Percentiles rank a stretch among this genome's conserved stretches.
Evolutionary conservation across 345 rosid species (phyloP).

Genomic region (Lepidium aucheri): DNA sequence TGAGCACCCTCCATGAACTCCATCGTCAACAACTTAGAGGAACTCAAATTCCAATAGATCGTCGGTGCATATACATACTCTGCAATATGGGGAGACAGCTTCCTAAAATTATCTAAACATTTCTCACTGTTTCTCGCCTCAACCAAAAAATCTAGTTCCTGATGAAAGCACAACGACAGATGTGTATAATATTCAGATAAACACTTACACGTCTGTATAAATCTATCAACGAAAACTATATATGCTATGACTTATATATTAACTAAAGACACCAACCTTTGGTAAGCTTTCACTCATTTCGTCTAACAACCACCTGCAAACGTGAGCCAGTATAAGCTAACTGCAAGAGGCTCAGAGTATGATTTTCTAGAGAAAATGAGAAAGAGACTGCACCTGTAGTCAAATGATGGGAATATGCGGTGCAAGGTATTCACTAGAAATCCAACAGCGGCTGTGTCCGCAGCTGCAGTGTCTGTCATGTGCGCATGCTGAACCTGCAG

Average conservation of each 20-base stretch:
- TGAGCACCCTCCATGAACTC: slow-evolving; percentile 94
- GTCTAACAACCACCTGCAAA: slow-evolving; percentile 79
- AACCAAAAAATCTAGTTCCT: slow-evolving; percentile 87
- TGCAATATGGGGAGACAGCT: slow-evolving; percentile 84
- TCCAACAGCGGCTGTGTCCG: slow-evolving; percentile 80
- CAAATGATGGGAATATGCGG: slow-evolving; percentile 81
- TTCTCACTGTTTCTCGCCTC: slow-evolving; percentile 90
- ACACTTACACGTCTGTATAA: background rate
- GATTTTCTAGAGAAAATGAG: background rate
- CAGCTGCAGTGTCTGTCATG: slow-evolving; percentile 89
- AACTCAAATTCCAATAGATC: slow-evolving; percentile 73
- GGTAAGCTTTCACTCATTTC: slow-evolving; percentile 90
- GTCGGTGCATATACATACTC: slow-evolving; percentile 72
- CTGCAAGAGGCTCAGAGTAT: background rate
- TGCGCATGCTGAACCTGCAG: slow-evolving; percentile 90
- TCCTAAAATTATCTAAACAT: slow-evolving; percentile 81
- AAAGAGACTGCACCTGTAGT: slow-evolving; percentile 56
- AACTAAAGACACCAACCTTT: slow-evolving; percentile 49
- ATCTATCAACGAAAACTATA: background rate
- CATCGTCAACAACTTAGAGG: slow-evolving; percentile 85
- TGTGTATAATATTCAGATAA: background rate
- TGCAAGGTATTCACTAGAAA: slow-evolving; percentile 72
- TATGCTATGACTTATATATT: background rate
- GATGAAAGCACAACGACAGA: slow-evolving; percentile 13
- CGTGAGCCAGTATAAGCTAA: slow-evolving; percentile 27